These are phyloP conservation scores for Nematodospora anomalae DNA, from an alignment of 1,139 yeast species.

Conservation along the genomic window DNA sequence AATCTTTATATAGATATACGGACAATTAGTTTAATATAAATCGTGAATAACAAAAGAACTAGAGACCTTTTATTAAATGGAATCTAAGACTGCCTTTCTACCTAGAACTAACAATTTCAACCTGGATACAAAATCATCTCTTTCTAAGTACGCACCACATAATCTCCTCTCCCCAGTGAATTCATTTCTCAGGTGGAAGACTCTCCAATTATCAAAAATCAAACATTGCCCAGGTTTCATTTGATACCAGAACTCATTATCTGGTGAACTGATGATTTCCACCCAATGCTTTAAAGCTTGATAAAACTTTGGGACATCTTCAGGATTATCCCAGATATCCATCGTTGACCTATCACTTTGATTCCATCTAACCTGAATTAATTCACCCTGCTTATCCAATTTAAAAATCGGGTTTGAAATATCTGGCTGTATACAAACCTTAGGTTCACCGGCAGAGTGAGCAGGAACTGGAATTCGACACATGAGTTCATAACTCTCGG, in stretches of 20 bases:
- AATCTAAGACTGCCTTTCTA: conserved; percentile 47
- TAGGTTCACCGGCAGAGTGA: conserved; percentile 74
- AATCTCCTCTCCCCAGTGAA: conserved; percentile 70
- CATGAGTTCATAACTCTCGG: conserved; percentile 56
- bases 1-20: conserved; percentile 33
- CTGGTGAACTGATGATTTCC: conserved; percentile 48
- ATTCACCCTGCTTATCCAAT: conserved; percentile 52
- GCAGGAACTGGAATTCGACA: conserved; percentile 62
- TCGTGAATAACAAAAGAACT: too few species aligned
- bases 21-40: background rate
- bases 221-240: conserved; percentile 68
- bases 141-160: conserved; percentile 74
- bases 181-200: conserved; percentile 69
- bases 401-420: conserved; percentile 62
- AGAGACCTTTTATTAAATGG: conserved; percentile 18
- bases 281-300: conserved; percentile 62
- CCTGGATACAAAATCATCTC: conserved; percentile 67
- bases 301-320: conserved; percentile 59
- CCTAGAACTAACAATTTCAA: conserved; percentile 54
- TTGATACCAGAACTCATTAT: conserved; percentile 57
- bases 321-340: conserved; percentile 56
- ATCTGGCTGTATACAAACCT: conserved; percentile 65
- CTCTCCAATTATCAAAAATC: conserved; percentile 77
- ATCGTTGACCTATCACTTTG: conserved; percentile 71
- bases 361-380: conserved; percentile 74